These are phyloP conservation scores for Salpingoeca rosetta DNA, from an alignment of 78 protist species.

Conservation along the genomic window DNA sequence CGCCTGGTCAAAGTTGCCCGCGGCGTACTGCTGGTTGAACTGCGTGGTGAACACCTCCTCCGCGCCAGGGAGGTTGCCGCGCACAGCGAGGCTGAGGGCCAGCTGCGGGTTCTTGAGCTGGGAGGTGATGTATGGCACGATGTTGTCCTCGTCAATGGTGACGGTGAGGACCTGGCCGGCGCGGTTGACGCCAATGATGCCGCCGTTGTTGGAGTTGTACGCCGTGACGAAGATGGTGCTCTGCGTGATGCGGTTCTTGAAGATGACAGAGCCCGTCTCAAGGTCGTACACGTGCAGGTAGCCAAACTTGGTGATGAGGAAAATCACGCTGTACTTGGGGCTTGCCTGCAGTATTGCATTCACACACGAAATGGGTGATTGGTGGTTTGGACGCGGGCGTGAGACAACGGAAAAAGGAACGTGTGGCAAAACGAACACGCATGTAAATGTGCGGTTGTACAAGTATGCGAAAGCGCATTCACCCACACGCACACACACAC, in stretches of 20 bases:
- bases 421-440: too few species aligned
- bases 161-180: constrained; percentile 74
- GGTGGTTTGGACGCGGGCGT: too few species aligned
- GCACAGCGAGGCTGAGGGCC: constrained; percentile 79
- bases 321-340: constrained; percentile 69
- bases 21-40: constrained; percentile 64
- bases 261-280: constrained; percentile 72
- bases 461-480: too few species aligned
- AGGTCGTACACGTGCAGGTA: constrained; percentile 81
- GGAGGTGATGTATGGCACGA: constrained; percentile 76
- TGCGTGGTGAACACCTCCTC: constrained; percentile 74
- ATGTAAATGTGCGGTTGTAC: too few species aligned
- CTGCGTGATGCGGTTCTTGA: constrained; percentile 69
- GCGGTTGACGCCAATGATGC: constrained; percentile 82
- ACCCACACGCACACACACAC: too few species aligned
- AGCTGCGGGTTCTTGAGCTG: constrained; percentile 65
- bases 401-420: too few species aligned
- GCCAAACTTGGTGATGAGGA: constrained; percentile 88
- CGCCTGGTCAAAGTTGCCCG: constrained; percentile 74
- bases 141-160: constrained; percentile 70
- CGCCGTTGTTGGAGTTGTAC: constrained; percentile 51
- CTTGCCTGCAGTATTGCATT: too few species aligned
- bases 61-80: constrained; percentile 89
- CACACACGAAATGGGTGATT: too few species aligned
- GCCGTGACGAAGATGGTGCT: constrained; percentile 88